phyloP scores from a whole-genome alignment of 2,329 filamentous ascomycete genomes.

The Zymoseptoria crescenta region DNA sequence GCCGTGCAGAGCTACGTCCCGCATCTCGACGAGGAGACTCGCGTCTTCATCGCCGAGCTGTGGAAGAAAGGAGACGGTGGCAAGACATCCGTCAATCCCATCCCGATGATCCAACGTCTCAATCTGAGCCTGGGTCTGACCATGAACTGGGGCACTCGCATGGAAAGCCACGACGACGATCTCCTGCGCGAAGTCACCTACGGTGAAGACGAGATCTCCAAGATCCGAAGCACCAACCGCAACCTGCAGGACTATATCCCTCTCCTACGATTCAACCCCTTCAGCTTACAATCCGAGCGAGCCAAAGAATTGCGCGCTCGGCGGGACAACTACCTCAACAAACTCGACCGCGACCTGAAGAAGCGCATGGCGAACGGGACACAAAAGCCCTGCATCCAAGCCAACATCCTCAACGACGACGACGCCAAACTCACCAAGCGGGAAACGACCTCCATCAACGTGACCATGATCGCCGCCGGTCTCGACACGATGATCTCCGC shows the following conservation, averaged over 20 bases:
- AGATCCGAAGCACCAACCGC: conserved; percentile 52
- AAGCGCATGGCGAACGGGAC: conserved; percentile 53
- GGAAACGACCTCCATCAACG: conserved; percentile 56
- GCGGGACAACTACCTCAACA: conserved; percentile 52
- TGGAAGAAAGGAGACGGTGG: conserved; percentile 51
- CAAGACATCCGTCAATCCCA: conserved; percentile 50
- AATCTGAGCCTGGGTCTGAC: conserved; percentile 56
- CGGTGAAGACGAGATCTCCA: conserved; percentile 54
- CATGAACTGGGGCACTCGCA: conserved; percentile 58
- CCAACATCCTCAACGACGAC: conserved; percentile 57
- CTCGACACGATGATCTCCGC: conserved; percentile 60
- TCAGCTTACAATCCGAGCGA: conserved; percentile 50
- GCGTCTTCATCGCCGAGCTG: conserved; percentile 55
- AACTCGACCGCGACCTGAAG: conserved; percentile 52
- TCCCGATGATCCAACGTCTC: conserved; percentile 61
- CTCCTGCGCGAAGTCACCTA: conserved; percentile 57
- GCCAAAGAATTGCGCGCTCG: conserved; percentile 54
- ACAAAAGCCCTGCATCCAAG: conserved; percentile 58
- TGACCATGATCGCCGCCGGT: conserved; percentile 62
- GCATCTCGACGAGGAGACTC: conserved; percentile 55
- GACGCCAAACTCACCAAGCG: conserved; percentile 55
- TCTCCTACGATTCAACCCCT: conserved; percentile 52
- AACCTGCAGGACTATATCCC: conserved; percentile 58
- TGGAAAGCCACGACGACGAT: conserved; percentile 51
- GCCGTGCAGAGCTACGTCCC: conserved; percentile 55